Evolutionary conservation across 2,329 filamentous ascomycete species (phyloP).

Genomic region (Talaromyces sp.): DNA sequence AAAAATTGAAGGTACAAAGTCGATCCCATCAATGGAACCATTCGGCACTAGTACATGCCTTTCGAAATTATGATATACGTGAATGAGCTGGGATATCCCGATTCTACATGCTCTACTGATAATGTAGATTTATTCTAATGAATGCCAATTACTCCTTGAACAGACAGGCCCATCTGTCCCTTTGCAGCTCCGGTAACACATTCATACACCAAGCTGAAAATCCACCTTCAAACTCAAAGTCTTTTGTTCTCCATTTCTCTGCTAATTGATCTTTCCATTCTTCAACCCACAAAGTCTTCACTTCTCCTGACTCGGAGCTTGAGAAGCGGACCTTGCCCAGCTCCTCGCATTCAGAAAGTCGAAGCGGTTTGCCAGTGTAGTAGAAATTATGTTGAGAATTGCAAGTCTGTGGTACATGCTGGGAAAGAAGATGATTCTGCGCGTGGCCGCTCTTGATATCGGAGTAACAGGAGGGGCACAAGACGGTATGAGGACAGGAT

Average conservation of each 20-base stretch:
- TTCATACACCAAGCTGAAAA: not conserved
- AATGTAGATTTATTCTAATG: too few relatives aligned
- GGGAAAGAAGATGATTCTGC: not conserved
- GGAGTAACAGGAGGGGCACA: not conserved
- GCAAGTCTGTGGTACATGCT: not conserved
- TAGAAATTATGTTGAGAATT: not conserved
- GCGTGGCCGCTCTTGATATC: not conserved
- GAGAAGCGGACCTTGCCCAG: not conserved
- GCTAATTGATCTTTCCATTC: not conserved
- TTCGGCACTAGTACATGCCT: too few relatives aligned
- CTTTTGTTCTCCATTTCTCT: not conserved
- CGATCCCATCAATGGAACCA: too few relatives aligned
- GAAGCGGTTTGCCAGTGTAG: not conserved
- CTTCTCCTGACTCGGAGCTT: not conserved
- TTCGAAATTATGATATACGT: too few relatives aligned
- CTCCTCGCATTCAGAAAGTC: not conserved
- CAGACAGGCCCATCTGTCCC: not conserved
- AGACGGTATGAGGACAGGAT: not conserved
- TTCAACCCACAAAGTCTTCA: not conserved
- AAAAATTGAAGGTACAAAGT: not conserved
- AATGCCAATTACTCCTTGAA: not conserved
- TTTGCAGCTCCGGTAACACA: not conserved
- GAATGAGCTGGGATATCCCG: too few relatives aligned
- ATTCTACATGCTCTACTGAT: too few relatives aligned
- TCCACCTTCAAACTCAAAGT: not conserved